Conservation (phyloP, 2,329 filamentous ascomycete species). For the Trichoderma afroharzianum region DNA sequence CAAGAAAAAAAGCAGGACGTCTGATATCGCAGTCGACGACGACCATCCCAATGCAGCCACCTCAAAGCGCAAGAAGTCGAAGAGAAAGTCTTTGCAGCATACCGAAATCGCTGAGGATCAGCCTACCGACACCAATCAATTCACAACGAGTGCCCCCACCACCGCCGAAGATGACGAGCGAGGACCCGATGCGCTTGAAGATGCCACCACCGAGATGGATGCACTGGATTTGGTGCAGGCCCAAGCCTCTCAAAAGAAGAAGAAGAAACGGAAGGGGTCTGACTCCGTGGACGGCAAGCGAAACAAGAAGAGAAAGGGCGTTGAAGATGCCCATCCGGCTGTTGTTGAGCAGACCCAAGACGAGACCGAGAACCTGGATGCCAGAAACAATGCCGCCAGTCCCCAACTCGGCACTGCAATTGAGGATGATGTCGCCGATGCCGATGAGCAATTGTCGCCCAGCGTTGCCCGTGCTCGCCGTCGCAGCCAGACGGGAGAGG, state of each 20-base stretch:
- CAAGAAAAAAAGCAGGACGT: slow-evolving; percentile 26
- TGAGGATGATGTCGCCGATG: slow-evolving; percentile 22
- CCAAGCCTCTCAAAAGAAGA: slow-evolving; percentile 27
- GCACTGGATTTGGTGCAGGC: slow-evolving; percentile 21
- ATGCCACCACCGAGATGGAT: slow-evolving; percentile 14
- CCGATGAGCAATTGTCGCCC: slow-evolving; percentile 28
- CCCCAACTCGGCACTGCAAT: slow-evolving; percentile 19
- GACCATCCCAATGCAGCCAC: slow-evolving; percentile 23
- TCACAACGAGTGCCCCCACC: background rate
- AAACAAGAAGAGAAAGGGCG: slow-evolving; percentile 33
- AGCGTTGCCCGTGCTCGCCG: slow-evolving; percentile 27
- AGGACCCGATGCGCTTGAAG: background rate
- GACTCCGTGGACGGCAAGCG: slow-evolving; percentile 30
- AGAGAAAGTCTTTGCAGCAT: slow-evolving; percentile 22
- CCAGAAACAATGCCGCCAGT: background rate
- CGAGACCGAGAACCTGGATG: slow-evolving; percentile 13
- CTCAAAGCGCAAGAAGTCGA: slow-evolving; percentile 28
- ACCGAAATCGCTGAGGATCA: slow-evolving; percentile 16
- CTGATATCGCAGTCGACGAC: slow-evolving; percentile 17
- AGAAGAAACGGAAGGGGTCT: slow-evolving; percentile 34
- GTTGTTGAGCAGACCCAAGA: slow-evolving; percentile 21
- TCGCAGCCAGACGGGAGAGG: slow-evolving; percentile 27
- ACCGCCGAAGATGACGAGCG: background rate
- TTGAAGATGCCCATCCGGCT: slow-evolving; percentile 22
- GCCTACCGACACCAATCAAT: background rate